Evolutionary conservation across 23 red algal species (phyloP).

Genomic region (Pyropia haitanensis): DNA sequence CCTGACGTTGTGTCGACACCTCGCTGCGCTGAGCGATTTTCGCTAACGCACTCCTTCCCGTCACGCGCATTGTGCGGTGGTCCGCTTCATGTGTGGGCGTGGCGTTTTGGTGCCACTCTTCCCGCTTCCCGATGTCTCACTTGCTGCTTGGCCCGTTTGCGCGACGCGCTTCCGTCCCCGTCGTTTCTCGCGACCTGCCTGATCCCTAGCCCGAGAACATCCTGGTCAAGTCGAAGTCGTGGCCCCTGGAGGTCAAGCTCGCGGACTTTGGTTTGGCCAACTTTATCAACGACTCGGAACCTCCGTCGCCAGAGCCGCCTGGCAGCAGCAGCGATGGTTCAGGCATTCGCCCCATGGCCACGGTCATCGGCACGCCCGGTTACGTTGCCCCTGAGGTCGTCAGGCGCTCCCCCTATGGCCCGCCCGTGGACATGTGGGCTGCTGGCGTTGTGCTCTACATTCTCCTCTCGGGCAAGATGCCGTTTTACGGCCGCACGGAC

Average conservation of each 20-base stretch:
- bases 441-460: conserved; percentile 92
- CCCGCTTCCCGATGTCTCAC: too few relatives aligned
- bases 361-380: conserved; percentile 82
- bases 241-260: conserved; percentile 87
- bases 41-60: too few relatives aligned
- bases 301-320: conserved; percentile 7
- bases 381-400: conserved; percentile 97
- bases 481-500: conserved; percentile 90
- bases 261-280: conserved; percentile 96
- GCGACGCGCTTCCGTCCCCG: too few relatives aligned
- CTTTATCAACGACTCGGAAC: conserved; percentile 51
- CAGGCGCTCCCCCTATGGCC: conserved; percentile 57
- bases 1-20: too few relatives aligned
- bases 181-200: too few relatives aligned
- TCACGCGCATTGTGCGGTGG: too few relatives aligned
- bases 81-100: too few relatives aligned
- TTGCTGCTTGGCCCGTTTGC: too few relatives aligned
- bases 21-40: too few relatives aligned
- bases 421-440: conserved; percentile 88
- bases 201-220: conserved; percentile 58
- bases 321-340: neutral
- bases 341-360: conserved; percentile 4
- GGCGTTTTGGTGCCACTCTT: too few relatives aligned
- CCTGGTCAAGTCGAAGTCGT: conserved; percentile 38
- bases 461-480: conserved; percentile 96